Base-by-base conservation (phyloP, 208 protist species). In the Crithidia acanthocephali region DNA sequence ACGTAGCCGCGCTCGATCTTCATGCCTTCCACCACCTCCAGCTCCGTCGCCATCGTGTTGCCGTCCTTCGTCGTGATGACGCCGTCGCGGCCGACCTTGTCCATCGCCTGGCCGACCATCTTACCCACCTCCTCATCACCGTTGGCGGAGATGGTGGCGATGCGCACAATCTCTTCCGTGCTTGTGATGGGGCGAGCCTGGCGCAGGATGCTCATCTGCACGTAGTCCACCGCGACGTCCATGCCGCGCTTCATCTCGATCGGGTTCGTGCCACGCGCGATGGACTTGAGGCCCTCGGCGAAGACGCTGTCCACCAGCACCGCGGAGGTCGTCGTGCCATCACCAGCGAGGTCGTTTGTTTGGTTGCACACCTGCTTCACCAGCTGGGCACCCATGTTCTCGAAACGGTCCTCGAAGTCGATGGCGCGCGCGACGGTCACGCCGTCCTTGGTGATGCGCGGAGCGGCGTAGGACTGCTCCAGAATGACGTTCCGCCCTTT, bases 361-460 rank as follows among this genome's bases (percentile, higher is more conserved):
- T 98, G 98, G 79, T 90, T 98, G 64, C 98, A 98, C 62, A 99
- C 98, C 71, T 97, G 83, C 33, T 87, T 84, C 56, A 99, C 96
- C 25, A 99, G 92, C 86, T 98, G 96, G 1, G 99, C 99, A 78
- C 99, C 99, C 77, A 99, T 90, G 95, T 99, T 99, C 83, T 99
- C 89, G 52, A 93, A 98, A 64, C 79, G 90, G 86, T 99, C 98
- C 79, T 94, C 82, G 73, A 99, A 99, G 75, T 99, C 98, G 68
- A 99, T 98, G 47, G 92, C 76, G 80, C 99, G 99, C 20, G 99
- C 99, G 22, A 99, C 99, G 25, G 99, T 99, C 47, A 99, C 99
- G 86, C 99, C 99, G 73, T 99, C 99, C 93, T 99, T 99, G 40
- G 99, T 99, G 85, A 99, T 99, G 76, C 99, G 98, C 50, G 99